Conservation (phyloP, 139 green algal genomes). For the Trebouxia sp. region DNA sequence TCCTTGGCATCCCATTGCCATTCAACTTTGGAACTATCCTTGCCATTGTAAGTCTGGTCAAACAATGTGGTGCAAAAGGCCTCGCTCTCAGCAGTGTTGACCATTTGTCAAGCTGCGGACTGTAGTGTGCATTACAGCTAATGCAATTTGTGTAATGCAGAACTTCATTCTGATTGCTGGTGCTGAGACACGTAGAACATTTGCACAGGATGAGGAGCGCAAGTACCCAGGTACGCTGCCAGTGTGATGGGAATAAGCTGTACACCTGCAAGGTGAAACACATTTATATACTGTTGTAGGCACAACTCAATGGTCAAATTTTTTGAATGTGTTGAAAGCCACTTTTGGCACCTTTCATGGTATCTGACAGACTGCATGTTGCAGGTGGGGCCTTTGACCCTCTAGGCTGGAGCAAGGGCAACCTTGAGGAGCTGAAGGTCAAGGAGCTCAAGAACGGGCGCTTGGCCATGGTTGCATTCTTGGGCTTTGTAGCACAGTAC, state of each 20-base stretch:
- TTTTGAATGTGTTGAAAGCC: neutral
- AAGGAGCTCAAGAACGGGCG: constrained; percentile 94
- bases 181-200: constrained; percentile 69
- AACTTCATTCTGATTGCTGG: constrained; percentile 74
- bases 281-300: too few relatives aligned
- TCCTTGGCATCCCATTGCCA: constrained; percentile 75
- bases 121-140: neutral
- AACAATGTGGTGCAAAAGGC: too few relatives aligned
- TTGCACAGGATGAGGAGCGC: constrained; percentile 69
- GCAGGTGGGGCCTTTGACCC: constrained; percentile 87
- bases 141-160: constrained; percentile 31
- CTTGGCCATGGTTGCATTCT: constrained; percentile 79
- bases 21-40: constrained; percentile 81
- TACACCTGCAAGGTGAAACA: too few relatives aligned
- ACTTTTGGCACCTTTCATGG: neutral
- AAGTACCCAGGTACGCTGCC: constrained; percentile 69
- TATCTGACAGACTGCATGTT: neutral
- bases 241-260: neutral
- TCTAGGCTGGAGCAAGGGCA: constrained; percentile 76
- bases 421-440: constrained; percentile 73
- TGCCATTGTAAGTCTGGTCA: constrained; percentile 67
- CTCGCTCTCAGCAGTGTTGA: too few relatives aligned
- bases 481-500: constrained; percentile 82
- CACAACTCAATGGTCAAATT: too few relatives aligned
- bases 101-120: too few relatives aligned